These are phyloP conservation scores for Calocera cornea DNA, from an alignment of 768 basidiomycete species.

Conservation along the genomic window DNA sequence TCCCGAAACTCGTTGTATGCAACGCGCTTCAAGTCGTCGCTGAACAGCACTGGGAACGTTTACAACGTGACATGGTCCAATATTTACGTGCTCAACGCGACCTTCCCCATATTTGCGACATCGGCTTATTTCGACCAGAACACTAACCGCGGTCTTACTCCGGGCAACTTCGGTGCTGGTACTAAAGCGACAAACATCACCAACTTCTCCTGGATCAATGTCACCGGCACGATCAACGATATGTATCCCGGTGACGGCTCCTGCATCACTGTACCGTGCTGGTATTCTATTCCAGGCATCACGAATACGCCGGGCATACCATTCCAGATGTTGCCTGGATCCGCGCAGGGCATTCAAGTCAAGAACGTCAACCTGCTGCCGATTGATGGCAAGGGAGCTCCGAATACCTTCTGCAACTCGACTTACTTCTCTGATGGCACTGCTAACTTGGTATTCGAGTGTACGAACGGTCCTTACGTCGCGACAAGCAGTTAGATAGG, in stretches of 20 bases:
- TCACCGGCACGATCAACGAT: slow-evolving; percentile 13
- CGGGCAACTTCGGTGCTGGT: slow-evolving; percentile 9
- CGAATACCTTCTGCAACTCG: background rate
- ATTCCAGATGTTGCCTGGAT: slow-evolving; percentile 2
- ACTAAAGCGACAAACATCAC: slow-evolving; percentile 13
- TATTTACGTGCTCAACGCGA: slow-evolving; percentile 14
- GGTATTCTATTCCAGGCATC: background rate
- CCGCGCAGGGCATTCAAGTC: background rate
- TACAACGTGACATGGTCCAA: slow-evolving; percentile 14
- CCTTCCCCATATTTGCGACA: slow-evolving; percentile 14
- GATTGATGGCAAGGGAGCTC: background rate
- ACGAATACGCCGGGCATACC: background rate
- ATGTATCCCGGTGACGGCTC: slow-evolving; percentile 6
- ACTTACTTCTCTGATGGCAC: background rate
- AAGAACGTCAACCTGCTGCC: background rate
- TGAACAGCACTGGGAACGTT: slow-evolving; percentile 13
- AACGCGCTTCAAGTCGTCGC: slow-evolving; percentile 13
- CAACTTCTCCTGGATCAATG: slow-evolving; percentile 13
- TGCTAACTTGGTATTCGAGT: background rate
- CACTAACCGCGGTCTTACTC: slow-evolving; percentile 12
- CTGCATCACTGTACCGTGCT: background rate
- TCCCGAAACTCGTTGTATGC: slow-evolving; percentile 11
- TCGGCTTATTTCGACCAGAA: slow-evolving; percentile 14
- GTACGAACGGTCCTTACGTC: background rate
- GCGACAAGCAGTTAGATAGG: background rate